Conservation (phyloP, 2,329 filamentous ascomycete genomes). For the Neoscytalidium dimidiatum region DNA sequence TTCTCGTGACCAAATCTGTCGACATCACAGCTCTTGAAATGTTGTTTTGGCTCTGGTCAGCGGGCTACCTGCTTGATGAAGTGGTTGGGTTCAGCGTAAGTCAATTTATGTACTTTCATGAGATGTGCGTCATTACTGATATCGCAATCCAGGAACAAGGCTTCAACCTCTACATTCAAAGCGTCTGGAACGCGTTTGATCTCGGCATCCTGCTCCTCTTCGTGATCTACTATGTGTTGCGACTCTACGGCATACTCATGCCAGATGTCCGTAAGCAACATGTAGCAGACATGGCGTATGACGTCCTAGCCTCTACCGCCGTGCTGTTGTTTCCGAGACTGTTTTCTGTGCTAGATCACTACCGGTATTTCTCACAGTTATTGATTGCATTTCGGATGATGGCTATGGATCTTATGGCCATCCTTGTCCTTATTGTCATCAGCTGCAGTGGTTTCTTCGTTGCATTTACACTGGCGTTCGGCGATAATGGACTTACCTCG, state of each 20-base stretch:
- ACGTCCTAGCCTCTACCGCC: conserved; percentile 89
- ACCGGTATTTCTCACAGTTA: conserved; percentile 92
- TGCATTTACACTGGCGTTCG: conserved; percentile 83
- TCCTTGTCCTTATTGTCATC: conserved; percentile 81
- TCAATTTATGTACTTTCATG: not conserved
- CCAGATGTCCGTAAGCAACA: conserved; percentile 68
- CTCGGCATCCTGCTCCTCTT: conserved; percentile 84
- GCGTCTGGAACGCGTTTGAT: conserved; percentile 96
- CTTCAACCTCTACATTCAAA: conserved; percentile 95
- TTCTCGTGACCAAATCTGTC: conserved; percentile 73
- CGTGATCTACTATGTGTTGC: conserved; percentile 85
- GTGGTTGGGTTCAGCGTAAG: conserved; percentile 83
- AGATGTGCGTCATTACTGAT: not conserved
- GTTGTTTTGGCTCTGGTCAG: conserved; percentile 97
- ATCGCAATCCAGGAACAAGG: conserved; percentile 58
- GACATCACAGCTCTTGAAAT: conserved; percentile 83
- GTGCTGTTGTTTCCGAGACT: conserved; percentile 87
- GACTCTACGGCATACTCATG: conserved; percentile 83
- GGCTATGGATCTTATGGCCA: conserved; percentile 83
- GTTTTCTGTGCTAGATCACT: conserved; percentile 91
- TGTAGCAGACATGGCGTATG: conserved; percentile 84
- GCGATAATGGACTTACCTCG: conserved; percentile 63
- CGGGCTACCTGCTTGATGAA: conserved; percentile 95
- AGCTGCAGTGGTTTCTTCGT: conserved; percentile 94
- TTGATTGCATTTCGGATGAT: conserved; percentile 93